A percentile compares a stretch with the other conserved stretches of the same genome.
These are phyloP conservation scores for Citrus sinensis DNA, from an alignment of 345 rosid species.

Conservation along the genomic window DNA sequence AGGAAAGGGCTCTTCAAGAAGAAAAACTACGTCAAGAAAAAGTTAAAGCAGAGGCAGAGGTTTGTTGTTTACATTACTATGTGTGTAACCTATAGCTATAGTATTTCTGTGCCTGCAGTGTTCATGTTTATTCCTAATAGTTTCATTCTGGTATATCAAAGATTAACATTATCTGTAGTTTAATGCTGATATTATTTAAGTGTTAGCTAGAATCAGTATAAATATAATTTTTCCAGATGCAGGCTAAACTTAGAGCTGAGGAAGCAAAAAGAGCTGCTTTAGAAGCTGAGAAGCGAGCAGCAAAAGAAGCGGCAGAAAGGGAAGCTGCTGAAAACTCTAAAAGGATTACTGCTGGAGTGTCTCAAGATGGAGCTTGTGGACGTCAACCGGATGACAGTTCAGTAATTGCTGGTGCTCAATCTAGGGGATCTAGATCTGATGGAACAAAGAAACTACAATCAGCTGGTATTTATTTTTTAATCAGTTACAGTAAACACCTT, in stretches of 20 bases:
- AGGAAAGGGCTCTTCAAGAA: slow-evolving; percentile 74
- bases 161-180: neutral
- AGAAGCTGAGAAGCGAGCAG: slow-evolving; percentile 70
- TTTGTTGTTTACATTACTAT: slow-evolving; percentile 23
- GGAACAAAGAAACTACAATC: slow-evolving; percentile 25
- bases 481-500: neutral
- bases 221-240: slow-evolving; percentile 17
- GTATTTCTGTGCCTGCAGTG: neutral
- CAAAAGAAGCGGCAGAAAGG: slow-evolving; percentile 58
- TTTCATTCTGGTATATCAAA: neutral
- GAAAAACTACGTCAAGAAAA: slow-evolving; percentile 79
- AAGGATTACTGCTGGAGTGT: slow-evolving; percentile 22
- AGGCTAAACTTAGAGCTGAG: slow-evolving; percentile 69
- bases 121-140: neutral
- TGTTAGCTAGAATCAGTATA: neutral
- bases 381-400: slow-evolving; percentile 15
- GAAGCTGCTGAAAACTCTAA: slow-evolving; percentile 44
- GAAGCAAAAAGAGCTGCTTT: slow-evolving; percentile 61
- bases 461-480: slow-evolving; percentile 32
- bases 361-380: slow-evolving; percentile 26
- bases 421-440: slow-evolving; percentile 24
- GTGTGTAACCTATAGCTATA: neutral
- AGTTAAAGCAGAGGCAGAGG: slow-evolving; percentile 89
- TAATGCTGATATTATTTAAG: neutral
- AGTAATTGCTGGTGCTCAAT: slow-evolving; percentile 28